phyloP scores from a whole-genome alignment of 2,329 filamentous ascomycete species.

The Periglandula ipomoeae region DNA sequence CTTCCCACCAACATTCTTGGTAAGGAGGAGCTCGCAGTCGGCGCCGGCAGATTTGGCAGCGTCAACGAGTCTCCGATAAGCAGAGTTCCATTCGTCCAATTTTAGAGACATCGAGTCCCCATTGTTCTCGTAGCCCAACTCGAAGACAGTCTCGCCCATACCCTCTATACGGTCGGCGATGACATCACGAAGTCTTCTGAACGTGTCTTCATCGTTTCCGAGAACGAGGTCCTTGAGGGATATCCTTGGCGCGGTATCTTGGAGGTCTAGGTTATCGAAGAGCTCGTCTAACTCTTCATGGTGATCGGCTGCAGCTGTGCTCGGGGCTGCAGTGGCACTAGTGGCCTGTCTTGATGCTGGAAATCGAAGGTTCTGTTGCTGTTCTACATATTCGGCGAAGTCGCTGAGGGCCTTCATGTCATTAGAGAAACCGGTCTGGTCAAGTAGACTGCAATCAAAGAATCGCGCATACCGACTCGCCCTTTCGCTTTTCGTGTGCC shows the following conservation, averaged over 20 bases:
- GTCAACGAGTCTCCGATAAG: conserved; percentile 54
- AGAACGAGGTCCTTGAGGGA: conserved; percentile 71
- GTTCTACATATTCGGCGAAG: conserved; percentile 95
- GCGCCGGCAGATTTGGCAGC: conserved; percentile 59
- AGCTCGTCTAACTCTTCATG: conserved; percentile 86
- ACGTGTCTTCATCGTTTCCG: conserved; percentile 47
- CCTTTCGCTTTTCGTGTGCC: conserved; percentile 72
- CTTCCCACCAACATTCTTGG: conserved; percentile 78
- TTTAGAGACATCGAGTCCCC: conserved; percentile 75
- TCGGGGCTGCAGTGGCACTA: conserved; percentile 16
- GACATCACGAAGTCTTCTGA: conserved; percentile 54
- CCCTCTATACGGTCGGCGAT: conserved; percentile 64
- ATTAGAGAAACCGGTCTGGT: conserved; percentile 4
- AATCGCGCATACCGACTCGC: conserved; percentile 73
- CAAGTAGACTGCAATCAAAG: neutral
- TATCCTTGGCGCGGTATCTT: conserved; percentile 58
- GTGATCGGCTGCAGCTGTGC: conserved; percentile 31
- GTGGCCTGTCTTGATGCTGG: conserved; percentile 27
- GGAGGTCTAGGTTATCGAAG: conserved; percentile 76
- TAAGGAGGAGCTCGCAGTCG: conserved; percentile 74
- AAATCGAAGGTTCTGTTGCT: conserved; percentile 72
- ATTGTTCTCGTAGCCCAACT: conserved; percentile 84
- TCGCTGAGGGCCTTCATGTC: conserved; percentile 64
- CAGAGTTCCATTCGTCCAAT: conserved; percentile 64
- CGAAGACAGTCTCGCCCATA: conserved; percentile 82